A percentile compares a stretch with the other conserved stretches of the same genome.
phyloP scores from a whole-genome alignment of 129 eudicot genomes.

The Gnaphalium uliginosum region DNA sequence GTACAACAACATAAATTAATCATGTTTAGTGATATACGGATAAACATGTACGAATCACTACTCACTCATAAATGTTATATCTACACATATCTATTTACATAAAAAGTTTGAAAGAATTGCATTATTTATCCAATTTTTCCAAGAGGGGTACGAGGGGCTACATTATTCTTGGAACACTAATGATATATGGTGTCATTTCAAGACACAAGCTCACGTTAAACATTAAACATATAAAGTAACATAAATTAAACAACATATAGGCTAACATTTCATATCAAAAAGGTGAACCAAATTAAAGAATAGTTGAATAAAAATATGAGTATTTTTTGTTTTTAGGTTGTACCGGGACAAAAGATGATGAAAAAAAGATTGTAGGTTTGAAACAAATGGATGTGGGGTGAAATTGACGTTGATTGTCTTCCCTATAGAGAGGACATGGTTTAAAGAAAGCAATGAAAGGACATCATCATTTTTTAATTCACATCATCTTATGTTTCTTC shows the following conservation, averaged over 20 bases:
- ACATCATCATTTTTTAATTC: conserved; percentile 22
- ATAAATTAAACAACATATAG: background rate
- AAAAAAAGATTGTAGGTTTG: conserved; percentile 16
- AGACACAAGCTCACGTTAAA: conserved; percentile 16
- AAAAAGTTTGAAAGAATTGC: too few species aligned
- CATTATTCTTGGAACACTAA: conserved; percentile 11
- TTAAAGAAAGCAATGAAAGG: conserved; percentile 48
- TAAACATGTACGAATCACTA: too few species aligned
- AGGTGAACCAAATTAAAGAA: conserved; percentile 7
- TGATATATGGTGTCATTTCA: conserved; percentile 20
- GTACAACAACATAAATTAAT: too few species aligned
- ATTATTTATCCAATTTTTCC: too few species aligned
- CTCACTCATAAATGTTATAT: too few species aligned
- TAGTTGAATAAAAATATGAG: conserved; percentile 13
- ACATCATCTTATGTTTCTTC: conserved; percentile 28
- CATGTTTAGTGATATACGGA: too few species aligned
- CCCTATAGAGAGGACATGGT: conserved; percentile 49
- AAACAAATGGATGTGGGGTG: conserved; percentile 35
- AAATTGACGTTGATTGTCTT: conserved; percentile 41
- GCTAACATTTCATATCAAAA: conserved; percentile 17
- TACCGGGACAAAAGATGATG: conserved; percentile 27
- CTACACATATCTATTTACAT: too few species aligned
- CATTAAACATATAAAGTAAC: conserved; percentile 14
- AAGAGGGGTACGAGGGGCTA: background rate
- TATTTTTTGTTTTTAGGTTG: background rate